Evolutionary conservation across 805 yeast genomes (phyloP), one percentile per base, ranked within the genome.

Genomic region (Teunomyces stri): DNA sequence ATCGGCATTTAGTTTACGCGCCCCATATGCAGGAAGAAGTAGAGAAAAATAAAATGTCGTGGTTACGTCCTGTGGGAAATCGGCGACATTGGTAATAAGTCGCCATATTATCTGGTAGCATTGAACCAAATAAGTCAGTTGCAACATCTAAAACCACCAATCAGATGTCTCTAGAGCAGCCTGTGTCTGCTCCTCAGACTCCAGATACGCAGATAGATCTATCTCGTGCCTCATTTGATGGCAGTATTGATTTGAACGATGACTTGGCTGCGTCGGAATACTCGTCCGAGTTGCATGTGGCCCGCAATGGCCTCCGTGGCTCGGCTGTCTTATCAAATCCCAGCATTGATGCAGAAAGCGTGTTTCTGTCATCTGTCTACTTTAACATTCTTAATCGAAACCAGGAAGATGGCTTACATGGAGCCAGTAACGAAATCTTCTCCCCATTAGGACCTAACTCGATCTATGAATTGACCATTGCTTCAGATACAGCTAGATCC

Each of bases 361-460:
- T 62, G 30, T 61, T 60, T 36, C 64, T 60, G 61, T 61, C 68
- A 3, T 58, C 65, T 20, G 59, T 56, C 4, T 57, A 54, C 48
- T 60, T 61, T 50, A 60, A 58, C 27, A 51, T 47, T 27, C 51
- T 55, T 45, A 54, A 56, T 20, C 51, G 47, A 18, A 59, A 57
- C 20, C 57, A 57, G 25, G 60, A 58, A 9, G 48, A 48, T 11
- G 20, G 43, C 11, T 20, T 37, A 6, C n/a, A 37, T 22, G 40
- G 40, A 9, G 22, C 40, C 12, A 37, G 40, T 13, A 52, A 58
- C 11, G 57, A 55, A 16, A 40, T 69, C 1, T 70, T 75, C 11
- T 75, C 82, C 20, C 84, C 87, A 1, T 61, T 85, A 54, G 88
- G 88, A 1, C 82, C 86, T 43, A 88, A 87, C 58, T 84, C 96